Conservation (phyloP, 306 rosid genomes). For the Boehmeria nivea region DNA sequence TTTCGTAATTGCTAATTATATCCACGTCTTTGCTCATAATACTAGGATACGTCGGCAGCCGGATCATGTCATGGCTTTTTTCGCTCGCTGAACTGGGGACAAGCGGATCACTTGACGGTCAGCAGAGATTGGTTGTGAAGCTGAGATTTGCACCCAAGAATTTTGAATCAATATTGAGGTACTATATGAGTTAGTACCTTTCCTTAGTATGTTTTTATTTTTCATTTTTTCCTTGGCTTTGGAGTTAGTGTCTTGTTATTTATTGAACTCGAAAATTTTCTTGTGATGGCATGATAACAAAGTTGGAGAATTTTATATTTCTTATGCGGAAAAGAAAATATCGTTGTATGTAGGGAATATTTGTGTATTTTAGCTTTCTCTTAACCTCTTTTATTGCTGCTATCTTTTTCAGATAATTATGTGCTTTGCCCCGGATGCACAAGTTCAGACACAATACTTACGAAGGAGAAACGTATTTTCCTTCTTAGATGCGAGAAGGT, state of each 20-base stretch:
- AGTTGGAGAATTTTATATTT: too few relatives aligned
- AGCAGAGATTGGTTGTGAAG: conserved; percentile 87
- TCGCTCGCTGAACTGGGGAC: conserved; percentile 96
- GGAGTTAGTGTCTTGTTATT: background rate
- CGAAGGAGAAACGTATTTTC: conserved; percentile 94
- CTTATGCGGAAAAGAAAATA: too few relatives aligned
- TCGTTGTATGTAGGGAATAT: background rate
- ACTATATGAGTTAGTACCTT: conserved; percentile 76
- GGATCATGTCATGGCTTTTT: conserved; percentile 91
- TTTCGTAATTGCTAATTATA: background rate
- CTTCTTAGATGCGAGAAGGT: conserved; percentile 98
- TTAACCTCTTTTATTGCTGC: conserved; percentile 1
- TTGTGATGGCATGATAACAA: background rate
- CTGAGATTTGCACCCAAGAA: conserved; percentile 97
- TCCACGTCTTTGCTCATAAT: background rate
- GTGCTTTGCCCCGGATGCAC: conserved; percentile 88
- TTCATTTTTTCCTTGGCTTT: too few relatives aligned
- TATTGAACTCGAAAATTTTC: background rate
- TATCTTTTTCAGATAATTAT: conserved; percentile 61
- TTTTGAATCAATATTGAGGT: conserved; percentile 87
- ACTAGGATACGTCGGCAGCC: conserved; percentile 93
- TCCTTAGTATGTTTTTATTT: too few relatives aligned
- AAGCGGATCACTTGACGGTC: conserved; percentile 96
- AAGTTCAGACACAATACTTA: conserved; percentile 89
- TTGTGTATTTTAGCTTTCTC: background rate